Percentiles rank a stretch among this genome's conserved stretches.
These are phyloP conservation scores for Podaxis rugospora DNA, from an alignment of 768 basidiomycete genomes.

Conservation along the genomic window DNA sequence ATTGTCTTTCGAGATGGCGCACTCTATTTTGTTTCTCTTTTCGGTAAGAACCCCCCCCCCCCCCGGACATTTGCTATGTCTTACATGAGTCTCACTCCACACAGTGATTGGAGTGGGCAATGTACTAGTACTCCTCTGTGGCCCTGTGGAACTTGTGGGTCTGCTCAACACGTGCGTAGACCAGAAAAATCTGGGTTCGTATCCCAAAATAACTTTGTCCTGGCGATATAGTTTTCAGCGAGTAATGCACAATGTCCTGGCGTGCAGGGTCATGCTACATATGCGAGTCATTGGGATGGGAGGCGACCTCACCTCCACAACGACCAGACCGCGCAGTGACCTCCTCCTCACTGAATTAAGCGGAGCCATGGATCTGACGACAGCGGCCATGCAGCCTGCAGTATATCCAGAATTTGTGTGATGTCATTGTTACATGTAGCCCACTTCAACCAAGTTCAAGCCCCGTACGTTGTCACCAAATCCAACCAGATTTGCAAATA, in stretches of 20 bases:
- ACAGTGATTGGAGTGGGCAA: not conserved
- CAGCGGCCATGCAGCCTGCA: not conserved
- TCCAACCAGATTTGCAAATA: too few relatives aligned
- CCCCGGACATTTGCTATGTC: not conserved
- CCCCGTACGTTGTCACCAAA: too few relatives aligned
- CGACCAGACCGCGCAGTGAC: not conserved
- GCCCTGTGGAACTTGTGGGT: not conserved
- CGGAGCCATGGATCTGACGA: not conserved
- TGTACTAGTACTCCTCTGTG: not conserved
- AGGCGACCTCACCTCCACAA: not conserved
- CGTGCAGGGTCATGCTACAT: slow-evolving; percentile 18
- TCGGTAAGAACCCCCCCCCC: slow-evolving; percentile 7
- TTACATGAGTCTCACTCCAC: not conserved
- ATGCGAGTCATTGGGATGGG: slow-evolving; percentile 9
- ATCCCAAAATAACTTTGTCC: not conserved
- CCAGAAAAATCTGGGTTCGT: not conserved
- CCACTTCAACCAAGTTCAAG: not conserved
- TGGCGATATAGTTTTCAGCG: slow-evolving; percentile 18
- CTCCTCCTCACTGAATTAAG: not conserved
- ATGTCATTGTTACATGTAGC: not conserved
- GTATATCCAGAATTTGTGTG: not conserved
- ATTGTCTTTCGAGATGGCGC: slow-evolving; percentile 22
- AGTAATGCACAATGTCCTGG: slow-evolving; percentile 20
- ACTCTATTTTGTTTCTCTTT: slow-evolving; percentile 21
- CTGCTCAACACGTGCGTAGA: not conserved